phyloP scores from a whole-genome alignment of 2,329 filamentous ascomycete genomes.

The Microdochium bolleyi region DNA sequence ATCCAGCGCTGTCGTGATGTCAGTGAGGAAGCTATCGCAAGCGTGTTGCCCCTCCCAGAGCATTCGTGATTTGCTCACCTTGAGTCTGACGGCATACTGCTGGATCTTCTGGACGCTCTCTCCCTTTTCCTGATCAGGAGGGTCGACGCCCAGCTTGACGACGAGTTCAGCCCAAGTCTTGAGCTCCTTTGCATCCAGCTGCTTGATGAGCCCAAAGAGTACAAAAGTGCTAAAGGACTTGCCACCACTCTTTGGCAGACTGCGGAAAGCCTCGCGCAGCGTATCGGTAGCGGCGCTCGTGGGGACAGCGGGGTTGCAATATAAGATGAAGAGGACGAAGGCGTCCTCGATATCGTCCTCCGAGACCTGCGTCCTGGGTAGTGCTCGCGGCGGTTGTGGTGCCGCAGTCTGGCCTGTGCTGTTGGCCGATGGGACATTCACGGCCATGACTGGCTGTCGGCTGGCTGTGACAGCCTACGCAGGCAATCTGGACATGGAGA shows the following conservation, averaged over 20 bases:
- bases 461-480: background rate
- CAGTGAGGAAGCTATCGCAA: background rate
- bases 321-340: conserved; percentile 78
- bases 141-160: conserved; percentile 79
- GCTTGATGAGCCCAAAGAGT: conserved; percentile 70
- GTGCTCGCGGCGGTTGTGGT: background rate
- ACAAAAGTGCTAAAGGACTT: conserved; percentile 75
- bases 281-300: conserved; percentile 60
- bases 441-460: background rate
- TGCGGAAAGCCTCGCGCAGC: conserved; percentile 68
- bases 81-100: conserved; percentile 86
- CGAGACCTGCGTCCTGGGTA: background rate
- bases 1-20: conserved; percentile 68
- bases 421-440: background rate
- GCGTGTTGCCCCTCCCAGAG: background rate
- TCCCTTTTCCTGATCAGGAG: conserved; percentile 71
- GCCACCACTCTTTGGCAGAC: conserved; percentile 77
- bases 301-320: conserved; percentile 80
- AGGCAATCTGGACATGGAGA: too few species aligned
- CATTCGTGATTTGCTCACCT: conserved; percentile 43
- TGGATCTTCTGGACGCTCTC: conserved; percentile 91
- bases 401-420: background rate
- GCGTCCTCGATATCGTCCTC: conserved; percentile 62
- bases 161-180: conserved; percentile 91
- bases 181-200: conserved; percentile 73